Base-by-base conservation (phyloP, 805 yeast species). In the Kuraishia piskuri region DNA sequence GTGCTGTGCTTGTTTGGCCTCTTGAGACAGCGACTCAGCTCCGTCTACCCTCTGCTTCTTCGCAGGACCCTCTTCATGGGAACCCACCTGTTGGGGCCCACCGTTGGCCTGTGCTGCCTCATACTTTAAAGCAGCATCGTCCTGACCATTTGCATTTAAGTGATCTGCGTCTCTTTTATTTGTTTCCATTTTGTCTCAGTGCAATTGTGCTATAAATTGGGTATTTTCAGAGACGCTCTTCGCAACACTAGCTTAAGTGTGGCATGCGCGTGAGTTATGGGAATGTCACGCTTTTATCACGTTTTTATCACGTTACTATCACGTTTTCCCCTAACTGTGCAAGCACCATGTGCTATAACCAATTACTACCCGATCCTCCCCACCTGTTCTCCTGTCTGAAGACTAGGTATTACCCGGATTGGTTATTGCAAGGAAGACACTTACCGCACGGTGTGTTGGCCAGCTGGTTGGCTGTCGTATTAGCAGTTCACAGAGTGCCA, bases 81-180 rank as follows among this genome's bases (percentile, higher is more conserved):
- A n/a, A 12, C 8, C 14, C n/a, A 12, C 40, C 40, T 5, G 7
- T n/a, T 31, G 40, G 17, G 40, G 40, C 40, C 14, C n/a, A 3
- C 40, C 40, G 17, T 31, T 31, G 17, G 8, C n/a, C 40, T 31
- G 40, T 3, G n/a, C 40, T 3, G n/a, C 40, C 8, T 49, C 46
- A 25, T 36, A 49, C 26, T 49, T 49, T 23, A 49, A 22, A 20
- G 46, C 51, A n/a, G 46, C 51, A 19, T 49, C 51, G 19, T 49
- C 24, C 46, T 49, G 20, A 6, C 19, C 23, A 21, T 19, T 4
- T 3, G 10, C 47, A 45, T 45, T 19, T 21, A 22, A 45, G 9
- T 45, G 47, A 20, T 12, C 47, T 5, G 47, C 47, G 22, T 19
- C 47, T 19, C 47, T 45, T 22, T 45, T 45, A 4, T 19, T 21